Percentiles rank a stretch among this genome's conserved stretches.
Conservation (phyloP, 2,329 filamentous ascomycete genomes). For the Colletotrichum tabaci region DNA sequence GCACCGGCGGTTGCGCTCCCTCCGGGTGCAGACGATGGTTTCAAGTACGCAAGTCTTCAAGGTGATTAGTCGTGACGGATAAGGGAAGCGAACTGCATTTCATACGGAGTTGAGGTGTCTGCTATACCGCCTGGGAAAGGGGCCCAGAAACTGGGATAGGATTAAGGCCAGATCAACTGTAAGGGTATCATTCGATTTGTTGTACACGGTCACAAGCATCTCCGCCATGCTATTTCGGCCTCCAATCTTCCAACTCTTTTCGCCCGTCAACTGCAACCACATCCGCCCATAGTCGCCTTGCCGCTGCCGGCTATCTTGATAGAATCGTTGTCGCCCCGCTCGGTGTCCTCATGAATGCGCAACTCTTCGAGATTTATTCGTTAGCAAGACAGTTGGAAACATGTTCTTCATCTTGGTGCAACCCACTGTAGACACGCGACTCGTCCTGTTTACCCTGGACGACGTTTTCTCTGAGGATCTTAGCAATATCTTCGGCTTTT, state of each 20-base stretch:
- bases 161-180: conserved; percentile 11
- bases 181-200: conserved; percentile 41
- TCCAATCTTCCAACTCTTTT: conserved; percentile 41
- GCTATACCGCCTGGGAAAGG: background rate
- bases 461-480: conserved; percentile 85
- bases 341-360: conserved; percentile 90
- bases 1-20: conserved; percentile 78
- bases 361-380: conserved; percentile 70
- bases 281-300: conserved; percentile 49
- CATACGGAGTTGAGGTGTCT: conserved; percentile 32
- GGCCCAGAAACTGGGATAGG: conserved; percentile 2
- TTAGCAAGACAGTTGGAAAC: conserved; percentile 3
- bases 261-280: conserved; percentile 52
- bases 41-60: conserved; percentile 85
- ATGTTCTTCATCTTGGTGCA: background rate
- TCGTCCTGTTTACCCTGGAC: conserved; percentile 81
- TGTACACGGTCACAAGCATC: conserved; percentile 30
- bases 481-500: conserved; percentile 87
- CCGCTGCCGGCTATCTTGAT: conserved; percentile 74
- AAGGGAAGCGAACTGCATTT: conserved; percentile 6
- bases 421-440: conserved; percentile 73
- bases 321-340: conserved; percentile 93
- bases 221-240: background rate
- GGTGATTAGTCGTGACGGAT: conserved; percentile 73
- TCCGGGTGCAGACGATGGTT: conserved; percentile 79